A percentile compares a stretch with the other conserved stretches of the same genome.
phyloP scores from a whole-genome alignment of 2,329 filamentous ascomycete species.

The Xylaria sp. region DNA sequence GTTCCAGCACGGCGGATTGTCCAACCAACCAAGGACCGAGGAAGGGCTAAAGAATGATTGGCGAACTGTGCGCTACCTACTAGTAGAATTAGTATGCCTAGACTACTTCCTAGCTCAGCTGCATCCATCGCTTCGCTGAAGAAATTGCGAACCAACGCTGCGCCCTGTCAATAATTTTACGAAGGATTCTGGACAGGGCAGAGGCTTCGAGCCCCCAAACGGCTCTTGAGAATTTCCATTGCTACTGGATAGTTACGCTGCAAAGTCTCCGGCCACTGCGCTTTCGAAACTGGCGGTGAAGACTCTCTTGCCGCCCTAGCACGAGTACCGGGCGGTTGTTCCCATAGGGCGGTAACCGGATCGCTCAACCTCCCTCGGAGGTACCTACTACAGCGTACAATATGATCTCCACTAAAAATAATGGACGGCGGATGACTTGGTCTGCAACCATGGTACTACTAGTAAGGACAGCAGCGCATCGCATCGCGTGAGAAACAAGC shows the following conservation, averaged over 20 bases:
- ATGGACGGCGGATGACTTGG: not conserved
- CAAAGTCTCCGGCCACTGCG: conserved; percentile 7
- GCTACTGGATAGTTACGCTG: conserved; percentile 18
- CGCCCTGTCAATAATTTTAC: conserved; percentile 10
- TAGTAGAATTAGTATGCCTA: not conserved
- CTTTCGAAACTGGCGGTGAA: conserved; percentile 28
- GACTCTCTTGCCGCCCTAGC: conserved; percentile 6
- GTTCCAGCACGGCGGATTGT: conserved; percentile 33
- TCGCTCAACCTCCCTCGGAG: not conserved
- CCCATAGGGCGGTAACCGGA: not conserved
- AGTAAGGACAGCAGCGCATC: not conserved
- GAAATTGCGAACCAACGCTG: conserved; percentile 27
- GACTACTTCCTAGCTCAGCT: conserved; percentile 24
- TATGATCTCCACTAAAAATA: conserved; percentile 5
- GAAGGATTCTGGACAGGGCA: conserved; percentile 22
- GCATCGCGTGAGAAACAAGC: conserved; percentile 7
- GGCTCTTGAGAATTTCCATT: not conserved
- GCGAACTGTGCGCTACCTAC: conserved; percentile 14
- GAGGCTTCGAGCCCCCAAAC: conserved; percentile 15
- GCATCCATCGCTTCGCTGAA: conserved; percentile 34
- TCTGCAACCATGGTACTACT: conserved; percentile 6
- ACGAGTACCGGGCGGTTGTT: not conserved
- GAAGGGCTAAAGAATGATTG: conserved; percentile 29
- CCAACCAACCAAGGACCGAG: conserved; percentile 15
- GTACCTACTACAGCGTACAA: too few species aligned